Evolutionary conservation across 495 filamentous ascomycete species (phyloP).

Genomic region (Astrocystis sublimbata): DNA sequence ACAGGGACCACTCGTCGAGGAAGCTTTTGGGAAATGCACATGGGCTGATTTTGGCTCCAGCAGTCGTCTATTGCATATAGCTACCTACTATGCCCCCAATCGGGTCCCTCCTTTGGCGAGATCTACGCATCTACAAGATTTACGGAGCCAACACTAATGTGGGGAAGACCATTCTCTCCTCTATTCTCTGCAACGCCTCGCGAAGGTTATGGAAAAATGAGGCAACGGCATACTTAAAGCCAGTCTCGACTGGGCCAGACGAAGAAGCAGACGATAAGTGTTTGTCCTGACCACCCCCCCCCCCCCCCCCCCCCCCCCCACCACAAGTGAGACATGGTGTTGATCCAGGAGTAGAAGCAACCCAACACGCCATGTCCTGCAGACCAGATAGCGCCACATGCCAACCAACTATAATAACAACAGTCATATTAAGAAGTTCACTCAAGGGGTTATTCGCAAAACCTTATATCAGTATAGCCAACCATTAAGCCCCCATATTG

Average conservation of each 20-base stretch:
- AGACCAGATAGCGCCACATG: not conserved
- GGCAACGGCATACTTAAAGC: slow-evolving; percentile 66
- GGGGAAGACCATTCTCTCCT: slow-evolving; percentile 75
- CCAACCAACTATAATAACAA: not conserved
- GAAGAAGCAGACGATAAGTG: slow-evolving; percentile 69
- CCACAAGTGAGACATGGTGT: not conserved
- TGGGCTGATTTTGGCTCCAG: not conserved
- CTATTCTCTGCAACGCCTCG: slow-evolving; percentile 64
- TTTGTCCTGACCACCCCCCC: slow-evolving; percentile 12
- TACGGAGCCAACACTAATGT: slow-evolving; percentile 82
- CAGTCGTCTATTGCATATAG: not conserved
- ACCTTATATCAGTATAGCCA: slow-evolving; percentile 70
- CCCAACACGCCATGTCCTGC: not conserved
- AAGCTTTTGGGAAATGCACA: not conserved
- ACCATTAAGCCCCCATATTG: slow-evolving; percentile 73
- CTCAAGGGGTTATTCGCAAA: slow-evolving; percentile 43
- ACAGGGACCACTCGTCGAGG: not conserved
- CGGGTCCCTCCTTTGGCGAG: slow-evolving; percentile 57
- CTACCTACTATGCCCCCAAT: slow-evolving; percentile 5
- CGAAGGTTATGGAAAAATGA: slow-evolving; percentile 41
- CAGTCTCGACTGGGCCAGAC: slow-evolving; percentile 69
- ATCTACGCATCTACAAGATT: slow-evolving; percentile 64
- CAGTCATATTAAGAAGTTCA: slow-evolving; percentile 60
- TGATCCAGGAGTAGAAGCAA: not conserved
- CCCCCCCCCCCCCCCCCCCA: not conserved